A percentile compares a stretch with the other conserved stretches of the same genome.
Conservation (phyloP, 1,139 yeast species). For the Candida labiduridarum region DNA sequence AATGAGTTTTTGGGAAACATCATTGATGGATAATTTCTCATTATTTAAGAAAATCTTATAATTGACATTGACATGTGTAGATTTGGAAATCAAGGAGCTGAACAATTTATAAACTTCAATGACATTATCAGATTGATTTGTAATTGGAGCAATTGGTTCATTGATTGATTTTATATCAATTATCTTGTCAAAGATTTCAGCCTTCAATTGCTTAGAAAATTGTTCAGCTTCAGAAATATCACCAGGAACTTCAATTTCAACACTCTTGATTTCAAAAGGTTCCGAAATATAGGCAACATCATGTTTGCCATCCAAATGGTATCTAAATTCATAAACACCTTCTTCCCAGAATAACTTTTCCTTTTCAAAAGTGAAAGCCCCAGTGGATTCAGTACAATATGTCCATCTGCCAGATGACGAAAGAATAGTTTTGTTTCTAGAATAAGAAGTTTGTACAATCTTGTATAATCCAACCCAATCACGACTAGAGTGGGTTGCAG, state of each 20-base stretch:
- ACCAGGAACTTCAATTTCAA: slow-evolving; percentile 41
- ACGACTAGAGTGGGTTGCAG: slow-evolving; percentile 33
- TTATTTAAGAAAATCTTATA: slow-evolving; percentile 41
- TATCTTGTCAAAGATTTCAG: slow-evolving; percentile 34
- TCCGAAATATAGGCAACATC: slow-evolving; percentile 67
- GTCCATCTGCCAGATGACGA: slow-evolving; percentile 76
- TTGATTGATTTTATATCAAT: slow-evolving; percentile 28
- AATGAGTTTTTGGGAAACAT: slow-evolving; percentile 45
- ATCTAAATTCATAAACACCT: slow-evolving; percentile 77
- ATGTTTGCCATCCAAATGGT: slow-evolving; percentile 71
- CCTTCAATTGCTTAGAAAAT: slow-evolving; percentile 36
- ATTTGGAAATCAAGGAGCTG: slow-evolving; percentile 35
- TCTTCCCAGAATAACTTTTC: slow-evolving; percentile 63
- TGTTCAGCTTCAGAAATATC: slow-evolving; percentile 21
- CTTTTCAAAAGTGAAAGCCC: slow-evolving; percentile 54
- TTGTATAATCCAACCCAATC: slow-evolving; percentile 86
- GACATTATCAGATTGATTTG: slow-evolving; percentile 31
- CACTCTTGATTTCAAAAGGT: slow-evolving; percentile 67
- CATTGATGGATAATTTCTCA: slow-evolving; percentile 34
- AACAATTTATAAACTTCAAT: slow-evolving; percentile 36
- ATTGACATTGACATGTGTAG: slow-evolving; percentile 43
- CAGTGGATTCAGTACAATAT: slow-evolving; percentile 48
- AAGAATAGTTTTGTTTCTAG: slow-evolving; percentile 60
- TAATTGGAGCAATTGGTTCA: slow-evolving; percentile 28
- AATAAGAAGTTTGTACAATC: slow-evolving; percentile 61